These are phyloP conservation scores for Ophryocystis elektroscirrha DNA, from an alignment of 169 alveolate genomes.

Conservation along the genomic window DNA sequence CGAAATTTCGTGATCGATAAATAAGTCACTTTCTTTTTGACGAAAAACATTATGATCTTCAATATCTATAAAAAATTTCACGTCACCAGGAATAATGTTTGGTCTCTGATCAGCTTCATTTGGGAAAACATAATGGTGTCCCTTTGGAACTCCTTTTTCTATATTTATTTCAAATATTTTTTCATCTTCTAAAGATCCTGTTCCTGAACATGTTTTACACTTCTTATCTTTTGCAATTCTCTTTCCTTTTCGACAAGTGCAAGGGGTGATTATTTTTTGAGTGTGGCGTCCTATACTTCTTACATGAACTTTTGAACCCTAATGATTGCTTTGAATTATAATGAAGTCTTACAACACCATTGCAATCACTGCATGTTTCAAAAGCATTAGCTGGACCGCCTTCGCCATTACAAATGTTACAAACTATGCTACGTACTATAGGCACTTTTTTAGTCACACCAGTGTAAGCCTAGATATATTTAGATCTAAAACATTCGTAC, in stretches of 20 bases:
- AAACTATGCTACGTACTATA: slow-evolving; percentile 66
- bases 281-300: slow-evolving; percentile 63
- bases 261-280: no score
- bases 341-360: slow-evolving; percentile 76
- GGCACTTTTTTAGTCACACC: slow-evolving; percentile 76
- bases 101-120: slow-evolving; percentile 90
- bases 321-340: not conserved
- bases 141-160: slow-evolving; percentile 83
- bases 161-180: slow-evolving; percentile 68
- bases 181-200: slow-evolving; percentile 54
- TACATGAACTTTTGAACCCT: slow-evolving; percentile 53
- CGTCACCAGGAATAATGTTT: slow-evolving; percentile 75
- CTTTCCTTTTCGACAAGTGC: slow-evolving; percentile 60
- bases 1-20: slow-evolving; percentile 57
- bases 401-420: slow-evolving; percentile 78
- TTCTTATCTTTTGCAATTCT: slow-evolving; percentile 50
- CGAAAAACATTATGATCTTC: slow-evolving; percentile 62
- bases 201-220: slow-evolving; percentile 68
- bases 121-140: slow-evolving; percentile 62
- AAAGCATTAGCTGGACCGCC: slow-evolving; percentile 82
- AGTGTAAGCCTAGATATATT: no score
- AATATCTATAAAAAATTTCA: slow-evolving; percentile 46
- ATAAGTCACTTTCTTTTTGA: slow-evolving; percentile 75
- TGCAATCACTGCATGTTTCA: slow-evolving; percentile 66
- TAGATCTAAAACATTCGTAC: no score